phyloP scores from a whole-genome alignment of 192 early-diverging fungal species.

The Podila clonocystis region DNA sequence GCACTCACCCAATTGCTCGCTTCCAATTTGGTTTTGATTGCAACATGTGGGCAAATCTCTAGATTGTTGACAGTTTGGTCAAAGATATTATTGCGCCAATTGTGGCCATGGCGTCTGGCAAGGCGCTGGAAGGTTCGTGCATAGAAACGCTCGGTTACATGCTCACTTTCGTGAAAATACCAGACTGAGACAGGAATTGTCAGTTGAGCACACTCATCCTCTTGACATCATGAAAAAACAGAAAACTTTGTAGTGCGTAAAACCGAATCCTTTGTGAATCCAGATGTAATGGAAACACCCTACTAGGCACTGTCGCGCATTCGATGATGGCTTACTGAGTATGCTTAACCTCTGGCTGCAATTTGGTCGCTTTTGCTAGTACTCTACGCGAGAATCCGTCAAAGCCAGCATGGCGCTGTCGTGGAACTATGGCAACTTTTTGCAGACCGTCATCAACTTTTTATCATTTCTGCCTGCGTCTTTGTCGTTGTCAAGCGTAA shows the following conservation, averaged over 20 bases:
- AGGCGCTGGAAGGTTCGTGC: conserved; percentile 23
- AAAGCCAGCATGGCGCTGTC: conserved; percentile 63
- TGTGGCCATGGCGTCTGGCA: conserved; percentile 64
- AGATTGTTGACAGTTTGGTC: conserved; percentile 53
- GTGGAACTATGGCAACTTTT: conserved; percentile 68
- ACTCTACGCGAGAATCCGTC: conserved; percentile 33
- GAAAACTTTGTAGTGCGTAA: conserved; percentile 41
- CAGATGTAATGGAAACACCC: conserved; percentile 12
- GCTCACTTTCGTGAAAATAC: too few species aligned
- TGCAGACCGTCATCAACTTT: conserved; percentile 74
- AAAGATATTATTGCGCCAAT: conserved; percentile 66
- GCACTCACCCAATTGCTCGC: neutral
- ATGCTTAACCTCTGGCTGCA: too few species aligned
- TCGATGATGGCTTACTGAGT: too few species aligned
- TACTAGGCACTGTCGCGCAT: too few species aligned
- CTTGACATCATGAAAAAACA: too few species aligned
- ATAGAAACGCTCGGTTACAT: too few species aligned
- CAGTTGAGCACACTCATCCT: too few species aligned
- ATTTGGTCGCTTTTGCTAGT: conserved; percentile 4
- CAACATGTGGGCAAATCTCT: neutral
- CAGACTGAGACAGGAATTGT: too few species aligned
- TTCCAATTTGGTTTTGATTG: neutral
- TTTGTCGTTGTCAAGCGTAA: conserved; percentile 69
- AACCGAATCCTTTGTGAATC: conserved; percentile 10
- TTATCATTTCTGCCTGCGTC: conserved; percentile 66